Percentiles rank a stretch among this genome's conserved stretches.
phyloP scores from a whole-genome alignment of 1,284 basidiomycete genomes.

The Cutaneotrichosporon sp. region DNA sequence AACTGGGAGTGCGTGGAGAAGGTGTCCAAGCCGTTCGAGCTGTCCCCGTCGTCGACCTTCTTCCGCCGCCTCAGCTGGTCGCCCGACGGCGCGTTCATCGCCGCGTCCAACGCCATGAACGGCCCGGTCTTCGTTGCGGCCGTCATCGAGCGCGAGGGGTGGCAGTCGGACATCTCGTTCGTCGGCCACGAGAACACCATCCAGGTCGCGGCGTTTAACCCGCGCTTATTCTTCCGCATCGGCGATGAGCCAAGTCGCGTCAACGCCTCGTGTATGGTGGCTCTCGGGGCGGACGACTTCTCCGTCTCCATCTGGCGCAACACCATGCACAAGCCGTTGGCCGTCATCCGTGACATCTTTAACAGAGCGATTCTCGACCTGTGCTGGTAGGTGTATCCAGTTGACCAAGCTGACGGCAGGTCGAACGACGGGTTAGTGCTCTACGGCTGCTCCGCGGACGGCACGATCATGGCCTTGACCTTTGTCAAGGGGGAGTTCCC shows the following conservation, averaged over 20 bases:
- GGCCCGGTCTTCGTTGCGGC: slow-evolving; percentile 97
- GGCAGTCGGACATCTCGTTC: slow-evolving; percentile 86
- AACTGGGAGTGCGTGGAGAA: slow-evolving; percentile 86
- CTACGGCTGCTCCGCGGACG: slow-evolving; percentile 94
- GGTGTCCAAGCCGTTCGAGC: slow-evolving; percentile 85
- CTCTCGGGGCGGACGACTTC: slow-evolving; percentile 82
- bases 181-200: slow-evolving; percentile 98
- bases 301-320: slow-evolving; percentile 89
- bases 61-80: slow-evolving; percentile 96
- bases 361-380: slow-evolving; percentile 94
- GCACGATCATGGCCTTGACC: slow-evolving; percentile 82
- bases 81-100: slow-evolving; percentile 96
- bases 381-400: slow-evolving; percentile 63
- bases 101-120: slow-evolving; percentile 95
- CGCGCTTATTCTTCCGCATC: slow-evolving; percentile 81
- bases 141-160: slow-evolving; percentile 82
- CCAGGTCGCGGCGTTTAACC: slow-evolving; percentile 94
- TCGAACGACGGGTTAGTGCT: slow-evolving; percentile 87
- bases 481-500: slow-evolving; percentile 81
- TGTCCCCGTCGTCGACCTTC: slow-evolving; percentile 93
- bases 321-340: slow-evolving; percentile 80
- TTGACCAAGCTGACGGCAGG: slow-evolving; percentile 57
- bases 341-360: slow-evolving; percentile 92
- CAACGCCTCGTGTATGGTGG: slow-evolving; percentile 62
- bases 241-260: slow-evolving; percentile 44